Conservation (phyloP, 306 rosid species). For the Fagus crenata region DNA sequence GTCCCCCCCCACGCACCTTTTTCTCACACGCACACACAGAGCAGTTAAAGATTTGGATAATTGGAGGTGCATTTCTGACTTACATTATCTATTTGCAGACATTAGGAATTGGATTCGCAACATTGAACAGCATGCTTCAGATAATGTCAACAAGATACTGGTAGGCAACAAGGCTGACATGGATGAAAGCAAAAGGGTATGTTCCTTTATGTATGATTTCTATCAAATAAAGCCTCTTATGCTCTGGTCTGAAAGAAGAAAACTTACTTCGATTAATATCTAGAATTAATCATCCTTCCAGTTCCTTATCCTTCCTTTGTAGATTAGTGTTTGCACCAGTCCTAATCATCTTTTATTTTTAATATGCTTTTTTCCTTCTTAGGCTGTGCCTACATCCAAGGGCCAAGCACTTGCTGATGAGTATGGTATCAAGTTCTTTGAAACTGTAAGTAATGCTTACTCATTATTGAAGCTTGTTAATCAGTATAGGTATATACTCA, state of each 20-base stretch:
- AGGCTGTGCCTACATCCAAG: constrained; percentile 92
- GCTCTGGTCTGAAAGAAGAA: not conserved
- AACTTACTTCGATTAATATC: not conserved
- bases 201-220: constrained; percentile 31
- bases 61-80: not conserved
- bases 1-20: not conserved
- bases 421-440: constrained; percentile 92
- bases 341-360: not conserved
- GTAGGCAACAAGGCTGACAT: constrained; percentile 99
- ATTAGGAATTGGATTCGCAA: constrained; percentile 94
- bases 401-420: constrained; percentile 98
- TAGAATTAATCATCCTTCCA: not conserved
- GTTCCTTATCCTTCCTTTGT: not conserved
- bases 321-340: not conserved
- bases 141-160: constrained; percentile 85
- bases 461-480: constrained; percentile 22
- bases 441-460: constrained; percentile 70
- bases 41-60: constrained; percentile 23
- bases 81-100: constrained; percentile 48
- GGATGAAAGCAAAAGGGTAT: constrained; percentile 94
- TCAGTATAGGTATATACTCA: constrained; percentile 13
- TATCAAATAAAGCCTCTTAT: not conserved
- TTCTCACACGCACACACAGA: no score
- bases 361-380: not conserved
- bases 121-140: constrained; percentile 97